Percentiles rank a stretch among this genome's conserved stretches.
Evolutionary conservation across 1,139 yeast species (phyloP).

Genomic region (Hansenula anomala): DNA sequence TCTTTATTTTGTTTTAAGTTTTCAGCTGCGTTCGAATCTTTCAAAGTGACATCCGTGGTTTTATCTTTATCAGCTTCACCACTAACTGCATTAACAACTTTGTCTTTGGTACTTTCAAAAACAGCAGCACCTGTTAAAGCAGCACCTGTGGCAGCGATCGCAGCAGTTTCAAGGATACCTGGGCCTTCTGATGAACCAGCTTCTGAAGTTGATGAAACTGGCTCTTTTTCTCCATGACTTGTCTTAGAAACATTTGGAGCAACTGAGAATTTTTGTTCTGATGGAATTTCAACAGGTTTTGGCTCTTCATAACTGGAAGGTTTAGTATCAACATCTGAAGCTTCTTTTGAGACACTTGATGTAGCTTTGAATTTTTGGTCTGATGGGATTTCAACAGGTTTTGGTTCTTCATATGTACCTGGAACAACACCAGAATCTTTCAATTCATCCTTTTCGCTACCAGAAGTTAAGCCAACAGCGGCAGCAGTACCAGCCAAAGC

Average conservation of each 20-base stretch:
- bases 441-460: not conserved
- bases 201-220: not conserved
- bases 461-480: not conserved
- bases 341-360: not conserved
- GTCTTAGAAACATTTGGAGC: conserved; percentile 5
- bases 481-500: conserved; percentile 1
- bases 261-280: conserved; percentile 12
- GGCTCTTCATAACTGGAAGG: conserved; percentile 8
- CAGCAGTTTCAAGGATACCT: not conserved
- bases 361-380: not conserved
- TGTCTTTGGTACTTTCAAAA: not conserved
- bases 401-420: not conserved
- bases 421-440: not conserved
- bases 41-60: not conserved
- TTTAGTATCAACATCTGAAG: too few species aligned
- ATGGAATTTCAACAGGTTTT: conserved; percentile 13
- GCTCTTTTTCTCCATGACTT: not conserved
- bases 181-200: not conserved
- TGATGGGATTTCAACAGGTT: not conserved
- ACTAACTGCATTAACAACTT: not conserved
- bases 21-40: not conserved
- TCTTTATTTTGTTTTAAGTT: conserved; percentile 1
- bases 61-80: not conserved
- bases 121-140: conserved; percentile 1
- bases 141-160: conserved; percentile 1